A percentile compares a stretch with the other conserved stretches of the same genome.
phyloP scores from a whole-genome alignment of 352 stramenopile species.

The Phytophthora palmivora region DNA sequence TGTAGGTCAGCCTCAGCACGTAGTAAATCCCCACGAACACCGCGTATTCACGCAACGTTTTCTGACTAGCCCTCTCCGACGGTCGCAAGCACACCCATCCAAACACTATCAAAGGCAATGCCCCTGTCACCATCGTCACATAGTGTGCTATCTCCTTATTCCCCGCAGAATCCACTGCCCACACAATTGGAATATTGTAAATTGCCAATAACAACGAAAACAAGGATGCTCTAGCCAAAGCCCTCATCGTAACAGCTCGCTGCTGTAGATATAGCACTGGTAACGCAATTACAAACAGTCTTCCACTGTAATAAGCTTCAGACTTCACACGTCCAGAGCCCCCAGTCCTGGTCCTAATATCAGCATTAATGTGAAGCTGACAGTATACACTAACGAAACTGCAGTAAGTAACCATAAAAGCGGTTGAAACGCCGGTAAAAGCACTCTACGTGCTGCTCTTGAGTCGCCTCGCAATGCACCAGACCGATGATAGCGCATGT shows the following conservation, averaged over 20 bases:
- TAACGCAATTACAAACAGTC: conserved; percentile 72
- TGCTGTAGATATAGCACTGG: conserved; percentile 72
- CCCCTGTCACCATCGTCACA: conserved; percentile 42
- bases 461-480: conserved; percentile 57
- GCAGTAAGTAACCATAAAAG: conserved; percentile 59
- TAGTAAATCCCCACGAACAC: conserved; percentile 57
- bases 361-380: conserved; percentile 40
- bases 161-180: conserved; percentile 28
- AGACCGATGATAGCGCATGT: conserved; percentile 64
- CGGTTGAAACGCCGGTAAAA: conserved; percentile 78
- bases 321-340: conserved; percentile 26
- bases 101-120: conserved; percentile 48
- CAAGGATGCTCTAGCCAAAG: conserved; percentile 49
- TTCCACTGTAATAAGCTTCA: conserved; percentile 60
- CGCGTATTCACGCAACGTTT: conserved; percentile 66
- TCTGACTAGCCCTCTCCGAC: conserved; percentile 51
- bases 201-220: conserved; percentile 53
- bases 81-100: conserved; percentile 51
- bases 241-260: conserved; percentile 56
- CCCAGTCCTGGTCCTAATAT: conserved; percentile 11
- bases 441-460: conserved; percentile 60
- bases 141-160: conserved; percentile 38
- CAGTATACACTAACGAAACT: conserved; percentile 38
- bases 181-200: conserved; percentile 70
- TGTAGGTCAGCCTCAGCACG: conserved; percentile 46